Conservation (phyloP, 2,329 filamentous ascomycete genomes). For the Metarhizium sp. region DNA sequence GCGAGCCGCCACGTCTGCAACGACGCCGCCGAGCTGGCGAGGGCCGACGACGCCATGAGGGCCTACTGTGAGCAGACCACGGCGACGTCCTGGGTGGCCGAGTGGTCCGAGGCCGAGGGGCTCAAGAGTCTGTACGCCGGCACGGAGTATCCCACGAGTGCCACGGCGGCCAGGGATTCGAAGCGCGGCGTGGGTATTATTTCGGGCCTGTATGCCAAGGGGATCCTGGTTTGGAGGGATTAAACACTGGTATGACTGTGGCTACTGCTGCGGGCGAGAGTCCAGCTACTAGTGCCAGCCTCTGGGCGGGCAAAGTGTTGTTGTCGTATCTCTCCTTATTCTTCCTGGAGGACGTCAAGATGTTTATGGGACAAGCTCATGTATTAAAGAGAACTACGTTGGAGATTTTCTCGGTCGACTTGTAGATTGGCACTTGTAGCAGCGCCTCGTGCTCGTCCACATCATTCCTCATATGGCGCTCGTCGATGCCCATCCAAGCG, state of each 20-base stretch:
- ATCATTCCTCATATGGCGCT: too few species aligned
- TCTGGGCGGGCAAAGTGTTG: too few species aligned
- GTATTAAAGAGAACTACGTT: too few species aligned
- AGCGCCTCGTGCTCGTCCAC: too few species aligned
- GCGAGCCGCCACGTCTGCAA: constrained; percentile 25
- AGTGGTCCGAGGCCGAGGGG: constrained; percentile 25
- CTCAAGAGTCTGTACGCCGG: constrained; percentile 24
- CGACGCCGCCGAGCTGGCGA: constrained; percentile 15
- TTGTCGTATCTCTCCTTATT: too few species aligned
- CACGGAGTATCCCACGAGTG: constrained; percentile 23
- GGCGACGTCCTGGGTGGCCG: constrained; percentile 20
- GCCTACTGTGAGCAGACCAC: constrained; percentile 3
- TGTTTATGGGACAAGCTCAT: too few species aligned
- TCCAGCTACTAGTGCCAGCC: too few species aligned
- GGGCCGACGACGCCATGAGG: constrained; percentile 10
- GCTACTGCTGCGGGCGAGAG: too few species aligned
- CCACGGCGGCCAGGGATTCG: constrained; percentile 22
- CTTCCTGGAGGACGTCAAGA: too few species aligned
- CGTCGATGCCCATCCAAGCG: too few species aligned
- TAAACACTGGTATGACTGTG: background rate
- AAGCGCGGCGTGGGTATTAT: constrained; percentile 23
- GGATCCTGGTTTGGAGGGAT: constrained; percentile 19
- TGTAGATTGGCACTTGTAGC: too few species aligned
- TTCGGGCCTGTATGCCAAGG: constrained; percentile 27
- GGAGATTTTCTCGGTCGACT: too few species aligned